Evolutionary conservation across 176 grass and related monocot species (phyloP).

Genomic region (Hsuehochloa calcarea): DNA sequence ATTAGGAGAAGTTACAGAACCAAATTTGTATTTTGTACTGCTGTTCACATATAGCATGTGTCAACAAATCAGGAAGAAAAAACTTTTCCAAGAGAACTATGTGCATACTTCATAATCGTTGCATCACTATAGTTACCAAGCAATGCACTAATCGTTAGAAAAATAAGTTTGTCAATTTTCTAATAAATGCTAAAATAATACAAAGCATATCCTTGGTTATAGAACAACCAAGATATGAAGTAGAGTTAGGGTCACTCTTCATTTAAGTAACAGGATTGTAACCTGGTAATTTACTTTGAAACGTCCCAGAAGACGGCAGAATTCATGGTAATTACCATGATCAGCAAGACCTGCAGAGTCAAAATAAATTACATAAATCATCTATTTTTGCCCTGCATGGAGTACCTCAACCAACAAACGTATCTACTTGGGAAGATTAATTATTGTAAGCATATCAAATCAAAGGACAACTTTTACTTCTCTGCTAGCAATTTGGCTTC

Average conservation of each 20-base stretch:
- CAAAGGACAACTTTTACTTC: not conserved
- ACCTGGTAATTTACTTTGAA: conserved; percentile 99
- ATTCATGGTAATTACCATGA: conserved; percentile 99
- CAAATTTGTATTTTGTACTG: not conserved
- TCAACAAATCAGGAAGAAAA: not conserved
- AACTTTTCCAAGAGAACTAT: not conserved
- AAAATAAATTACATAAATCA: conserved; percentile 24
- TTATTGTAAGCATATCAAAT: conserved; percentile 5
- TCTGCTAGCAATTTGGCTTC: conserved; percentile 21
- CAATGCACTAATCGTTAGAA: not conserved
- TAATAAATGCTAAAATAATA: conserved; percentile 8
- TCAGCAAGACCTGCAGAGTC: conserved; percentile 76
- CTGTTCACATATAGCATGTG: not conserved
- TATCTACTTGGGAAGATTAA: conserved; percentile 9
- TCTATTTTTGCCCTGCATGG: not conserved
- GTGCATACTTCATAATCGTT: not conserved
- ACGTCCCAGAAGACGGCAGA: conserved; percentile 91
- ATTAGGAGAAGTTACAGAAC: not conserved
- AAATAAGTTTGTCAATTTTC: not conserved
- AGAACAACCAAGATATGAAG: conserved; percentile 27
- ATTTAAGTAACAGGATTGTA: conserved; percentile 16
- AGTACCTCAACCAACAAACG: not conserved
- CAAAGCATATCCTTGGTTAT: conserved; percentile 13
- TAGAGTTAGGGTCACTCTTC: not conserved
- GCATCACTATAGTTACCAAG: not conserved